A percentile compares a stretch with the other conserved stretches of the same genome.
Conservation (phyloP, 2,329 filamentous ascomycete species). For the Penicillium sp. region DNA sequence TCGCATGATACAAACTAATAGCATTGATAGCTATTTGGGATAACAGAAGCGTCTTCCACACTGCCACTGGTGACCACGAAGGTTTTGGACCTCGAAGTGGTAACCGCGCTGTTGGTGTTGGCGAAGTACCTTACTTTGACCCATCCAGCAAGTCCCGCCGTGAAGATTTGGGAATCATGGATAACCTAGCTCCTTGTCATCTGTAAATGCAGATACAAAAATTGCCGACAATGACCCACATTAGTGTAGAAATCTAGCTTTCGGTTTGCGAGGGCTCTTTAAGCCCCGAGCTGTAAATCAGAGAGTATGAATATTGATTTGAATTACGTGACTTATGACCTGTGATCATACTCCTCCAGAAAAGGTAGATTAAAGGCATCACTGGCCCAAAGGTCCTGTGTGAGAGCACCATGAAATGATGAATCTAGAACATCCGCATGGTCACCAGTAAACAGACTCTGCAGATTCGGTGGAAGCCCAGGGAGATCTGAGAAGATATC, state of each 20-base stretch:
- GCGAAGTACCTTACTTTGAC: conserved; percentile 57
- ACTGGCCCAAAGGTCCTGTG: neutral
- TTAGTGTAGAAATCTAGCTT: no score
- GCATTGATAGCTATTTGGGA: conserved; percentile 54
- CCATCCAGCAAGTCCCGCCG: conserved; percentile 35
- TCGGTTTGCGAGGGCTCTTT: no score
- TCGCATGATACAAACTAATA: neutral
- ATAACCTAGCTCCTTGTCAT: conserved; percentile 19
- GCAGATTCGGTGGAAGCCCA: neutral
- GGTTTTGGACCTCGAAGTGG: conserved; percentile 51
- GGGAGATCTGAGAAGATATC: conserved; percentile 1
- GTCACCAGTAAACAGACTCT: neutral
- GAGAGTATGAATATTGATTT: neutral
- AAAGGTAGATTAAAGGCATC: neutral
- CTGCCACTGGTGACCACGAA: conserved; percentile 54
- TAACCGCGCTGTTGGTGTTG: conserved; percentile 53
- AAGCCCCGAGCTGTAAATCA: no score
- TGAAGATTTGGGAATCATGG: conserved; percentile 22
- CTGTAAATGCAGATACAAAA: neutral
- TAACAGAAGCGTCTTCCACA: conserved; percentile 57
- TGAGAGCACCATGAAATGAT: neutral
- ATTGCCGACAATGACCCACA: neutral
- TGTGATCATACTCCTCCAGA: neutral
- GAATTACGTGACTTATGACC: neutral
- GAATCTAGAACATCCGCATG: neutral